Percentiles rank a stretch among this genome's conserved stretches.
phyloP scores from a whole-genome alignment of 225 moss, liverwort and hornwort species.

The Polytrichum formosum region DNA sequence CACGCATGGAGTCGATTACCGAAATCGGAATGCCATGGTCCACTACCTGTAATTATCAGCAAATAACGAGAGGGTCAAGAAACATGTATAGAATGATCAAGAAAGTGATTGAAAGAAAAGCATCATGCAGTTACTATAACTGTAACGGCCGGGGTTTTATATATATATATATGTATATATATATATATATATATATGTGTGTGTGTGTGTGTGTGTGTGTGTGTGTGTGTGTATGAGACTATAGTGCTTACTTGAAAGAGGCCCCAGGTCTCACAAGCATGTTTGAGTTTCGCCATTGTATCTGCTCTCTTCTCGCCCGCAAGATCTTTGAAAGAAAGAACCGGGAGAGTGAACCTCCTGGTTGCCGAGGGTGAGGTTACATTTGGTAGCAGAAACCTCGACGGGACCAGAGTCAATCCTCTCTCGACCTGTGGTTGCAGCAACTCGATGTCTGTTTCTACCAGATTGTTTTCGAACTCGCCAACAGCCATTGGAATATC shows the following conservation, averaged over 20 bases:
- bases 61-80: background rate
- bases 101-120: too few relatives aligned
- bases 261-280: slow-evolving; percentile 15
- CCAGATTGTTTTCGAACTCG: too few relatives aligned
- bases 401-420: background rate
- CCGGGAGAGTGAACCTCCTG: background rate
- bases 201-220: too few relatives aligned
- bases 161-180: too few relatives aligned
- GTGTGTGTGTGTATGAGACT: too few relatives aligned
- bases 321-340: background rate
- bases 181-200: background rate
- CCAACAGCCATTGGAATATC: too few relatives aligned
- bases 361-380: background rate
- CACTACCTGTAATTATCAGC: slow-evolving; percentile 31
- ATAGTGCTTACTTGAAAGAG: slow-evolving; percentile 8
- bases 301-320: background rate
- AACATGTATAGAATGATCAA: background rate
- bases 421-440: slow-evolving; percentile 6
- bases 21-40: slow-evolving; percentile 41
- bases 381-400: background rate
- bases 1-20: slow-evolving; percentile 25
- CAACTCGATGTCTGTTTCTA: background rate
- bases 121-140: too few relatives aligned
- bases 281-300: slow-evolving; percentile 6
- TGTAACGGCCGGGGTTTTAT: too few relatives aligned